Evolutionary conservation across 768 basidiomycete genomes (phyloP), one percentile per base, ranked within the genome.

Genomic region (Leucocoprinus leucothites): DNA sequence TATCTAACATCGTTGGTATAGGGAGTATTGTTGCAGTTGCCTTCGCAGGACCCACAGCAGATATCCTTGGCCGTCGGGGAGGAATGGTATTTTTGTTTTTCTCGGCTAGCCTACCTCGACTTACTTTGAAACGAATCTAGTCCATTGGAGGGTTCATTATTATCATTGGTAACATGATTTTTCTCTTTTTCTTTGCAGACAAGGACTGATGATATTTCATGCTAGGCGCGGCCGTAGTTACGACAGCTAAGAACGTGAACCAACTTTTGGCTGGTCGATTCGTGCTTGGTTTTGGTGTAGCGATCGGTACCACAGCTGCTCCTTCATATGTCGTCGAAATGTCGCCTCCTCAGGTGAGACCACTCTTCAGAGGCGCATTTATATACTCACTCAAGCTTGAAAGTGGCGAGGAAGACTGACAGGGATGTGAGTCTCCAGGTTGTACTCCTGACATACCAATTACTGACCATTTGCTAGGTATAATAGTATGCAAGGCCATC

Each of bases 271-370:
- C 67, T 19, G 82, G 81, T 42, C 67, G 80, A 22, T 79, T 80
- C 60, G 67, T 82, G 40, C 71, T 84, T 35, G 82, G 82, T 25
- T 78, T 81, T 59, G 79, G 81, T 56, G 79, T 82, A 14, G 68
- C 77, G 3, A 75, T 79, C 13, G 69, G 71, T 3, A 71, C 75
- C 16, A 75, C 73, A 8, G 75, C 75, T 1, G 73, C 74, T 2
- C 73, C 75, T 3, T 67, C 78, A n/a, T 84, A 82, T 63, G 76
- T 78, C 7, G 76, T 78, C 18, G 84, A 85, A 64, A 80, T 84
- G 65, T 77, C 80, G 11, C 84, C 84, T 43, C 80, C 81, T 16
- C 79, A 80, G 59, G 74, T 73, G 58, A 42, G 63, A 57, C 11
- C 5, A 41, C 9, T 22, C 14, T 25, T 47, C n/a, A 22, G 18